Evolutionary conservation across 768 basidiomycete species (phyloP).

Genomic region (Suillus subluteus): DNA sequence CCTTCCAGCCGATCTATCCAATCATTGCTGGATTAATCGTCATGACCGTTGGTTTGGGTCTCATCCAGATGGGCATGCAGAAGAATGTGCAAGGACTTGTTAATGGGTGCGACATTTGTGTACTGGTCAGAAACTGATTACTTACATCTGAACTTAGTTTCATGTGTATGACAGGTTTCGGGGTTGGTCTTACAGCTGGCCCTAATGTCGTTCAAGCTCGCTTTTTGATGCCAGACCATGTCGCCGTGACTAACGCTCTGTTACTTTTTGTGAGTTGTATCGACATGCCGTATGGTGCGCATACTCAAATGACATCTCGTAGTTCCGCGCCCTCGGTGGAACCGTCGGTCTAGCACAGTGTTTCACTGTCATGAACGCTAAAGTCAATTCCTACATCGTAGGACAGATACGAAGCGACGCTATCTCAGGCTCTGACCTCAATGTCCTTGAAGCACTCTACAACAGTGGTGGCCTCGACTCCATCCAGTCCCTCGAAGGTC

Average conservation of each 20-base stretch:
- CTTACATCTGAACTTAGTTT: slow-evolving; percentile 31
- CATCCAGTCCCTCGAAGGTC: slow-evolving; percentile 37
- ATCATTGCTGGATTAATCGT: slow-evolving; percentile 43
- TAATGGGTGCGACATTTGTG: slow-evolving; percentile 35
- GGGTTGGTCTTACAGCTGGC: slow-evolving; percentile 44
- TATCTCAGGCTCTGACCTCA: slow-evolving; percentile 33
- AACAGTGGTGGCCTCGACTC: slow-evolving; percentile 35
- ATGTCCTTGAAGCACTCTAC: slow-evolving; percentile 28
- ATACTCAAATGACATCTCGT: not conserved
- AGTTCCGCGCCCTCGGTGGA: slow-evolving; percentile 56
- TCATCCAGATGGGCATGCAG: slow-evolving; percentile 47
- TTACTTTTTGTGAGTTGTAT: slow-evolving; percentile 45
- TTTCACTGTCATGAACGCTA: slow-evolving; percentile 48
- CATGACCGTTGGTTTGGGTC: slow-evolving; percentile 44
- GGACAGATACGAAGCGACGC: slow-evolving; percentile 28
- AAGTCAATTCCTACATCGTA: slow-evolving; percentile 40
- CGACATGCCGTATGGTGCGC: not conserved
- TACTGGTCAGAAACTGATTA: not conserved
- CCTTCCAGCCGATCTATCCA: slow-evolving; percentile 42
- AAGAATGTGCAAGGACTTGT: slow-evolving; percentile 36
- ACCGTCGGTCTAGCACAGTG: slow-evolving; percentile 59
- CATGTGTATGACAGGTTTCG: slow-evolving; percentile 48
- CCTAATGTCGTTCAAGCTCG: slow-evolving; percentile 48
- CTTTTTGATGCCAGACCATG: slow-evolving; percentile 44
- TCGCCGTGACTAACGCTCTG: slow-evolving; percentile 48